These are phyloP conservation scores for Penicillium goetzii DNA, from an alignment of 495 filamentous ascomycete genomes.

Conservation along the genomic window DNA sequence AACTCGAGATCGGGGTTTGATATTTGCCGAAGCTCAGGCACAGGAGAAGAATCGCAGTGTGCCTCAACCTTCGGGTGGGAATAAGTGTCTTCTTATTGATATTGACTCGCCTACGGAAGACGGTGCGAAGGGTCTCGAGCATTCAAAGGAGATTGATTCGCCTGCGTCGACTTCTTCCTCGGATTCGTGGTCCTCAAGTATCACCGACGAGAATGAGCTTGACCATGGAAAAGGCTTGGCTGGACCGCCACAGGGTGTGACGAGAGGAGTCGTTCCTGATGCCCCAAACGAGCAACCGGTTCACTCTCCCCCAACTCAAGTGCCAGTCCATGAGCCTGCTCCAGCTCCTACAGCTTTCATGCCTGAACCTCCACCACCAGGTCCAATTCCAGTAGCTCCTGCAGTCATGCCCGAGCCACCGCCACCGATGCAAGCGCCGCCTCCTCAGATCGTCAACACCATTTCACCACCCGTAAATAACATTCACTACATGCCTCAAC, in stretches of 20 bases:
- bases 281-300: background rate
- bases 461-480: constrained; percentile 3
- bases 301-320: constrained; percentile 2
- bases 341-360: constrained; percentile 15
- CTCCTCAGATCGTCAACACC: constrained; percentile 16
- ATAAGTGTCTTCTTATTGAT: constrained; percentile 35
- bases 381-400: constrained; percentile 1
- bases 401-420: constrained; percentile 18
- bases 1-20: constrained; percentile 20
- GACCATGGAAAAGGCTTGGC: constrained; percentile 19
- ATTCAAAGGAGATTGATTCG: constrained; percentile 8
- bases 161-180: constrained; percentile 17
- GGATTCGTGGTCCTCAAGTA: constrained; percentile 24
- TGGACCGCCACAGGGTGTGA: constrained; percentile 9
- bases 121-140: constrained; percentile 7
- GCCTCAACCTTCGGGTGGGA: constrained; percentile 2
- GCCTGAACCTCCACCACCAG: constrained; percentile 6
- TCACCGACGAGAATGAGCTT: constrained; percentile 21
- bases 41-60: constrained; percentile 12
- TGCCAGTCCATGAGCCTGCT: constrained; percentile 12
- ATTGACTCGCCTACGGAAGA: constrained; percentile 30
- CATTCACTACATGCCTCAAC: constrained; percentile 1
- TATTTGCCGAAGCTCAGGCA: constrained; percentile 12
- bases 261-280: constrained; percentile 8
- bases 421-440: constrained; percentile 7